Evolutionary conservation across 768 basidiomycete species (phyloP), one percentile per base, ranked within the genome.

Genomic region (Ramaria rubella): DNA sequence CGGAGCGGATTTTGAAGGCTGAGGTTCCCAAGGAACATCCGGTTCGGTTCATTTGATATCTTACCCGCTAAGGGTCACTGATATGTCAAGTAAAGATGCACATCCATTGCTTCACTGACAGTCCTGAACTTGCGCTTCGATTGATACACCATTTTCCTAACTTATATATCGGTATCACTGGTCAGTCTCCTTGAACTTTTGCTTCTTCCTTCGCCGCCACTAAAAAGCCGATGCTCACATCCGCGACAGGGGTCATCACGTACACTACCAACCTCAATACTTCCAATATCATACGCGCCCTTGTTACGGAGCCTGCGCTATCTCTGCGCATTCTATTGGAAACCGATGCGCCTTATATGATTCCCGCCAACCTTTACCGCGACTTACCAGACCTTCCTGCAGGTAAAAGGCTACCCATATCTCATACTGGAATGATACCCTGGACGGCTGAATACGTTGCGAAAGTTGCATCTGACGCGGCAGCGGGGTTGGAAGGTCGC

Each of bases 271-370:
- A 94, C 64, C 60, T 73, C 42, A 82, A 91, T 63, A 94, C 90
- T 0, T 72, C 86, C 11, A 70, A 73, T 1, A 79, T 89, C 50
- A 73, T 93, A n/a, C 79, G 77, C 2, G 2, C 75, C 80, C 61
- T 72, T 54, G 62, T 61, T 17, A 44, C 33, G 19, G 52, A 63
- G 14, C 54, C 62, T 14, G 55, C 65, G 1, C 45, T 62, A 1
- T 30, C 61, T 1, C 63, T 72, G 1, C 70, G 75, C 19, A 69
- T 77, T 62, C 68, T 92, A 0, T 75, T 93, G 2, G 91, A 94
- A 69, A 91, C 91, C 0, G 91, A 94, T 61, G 90, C 89, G 3
- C 91, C 91, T 0, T 94, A 79, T 71, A 93, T 94, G 91, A 77
- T 86, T 0, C 91, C 91, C 0, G 73, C 80, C 0, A 92, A 87